These are phyloP conservation scores for Magnolia officinalis DNA, from an alignment of 164 flowering plant genomes.

Conservation along the genomic window DNA sequence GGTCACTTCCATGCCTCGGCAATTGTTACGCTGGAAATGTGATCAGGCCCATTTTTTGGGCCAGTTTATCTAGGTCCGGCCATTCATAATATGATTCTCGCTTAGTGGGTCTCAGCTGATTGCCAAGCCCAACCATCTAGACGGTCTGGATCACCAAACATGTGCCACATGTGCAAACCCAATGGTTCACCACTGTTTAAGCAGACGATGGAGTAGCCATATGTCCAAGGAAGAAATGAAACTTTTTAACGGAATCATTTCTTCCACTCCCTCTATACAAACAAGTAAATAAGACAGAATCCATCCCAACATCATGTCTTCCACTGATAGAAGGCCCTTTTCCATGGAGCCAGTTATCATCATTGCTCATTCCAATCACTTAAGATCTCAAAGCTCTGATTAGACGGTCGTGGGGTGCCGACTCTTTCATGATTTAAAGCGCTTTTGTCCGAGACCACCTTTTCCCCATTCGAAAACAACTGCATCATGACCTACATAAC, in stretches of 20 bases:
- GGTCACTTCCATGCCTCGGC: no score
- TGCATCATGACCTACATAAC: neutral
- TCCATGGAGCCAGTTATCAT: neutral
- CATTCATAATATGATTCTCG: no score
- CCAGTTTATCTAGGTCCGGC: neutral
- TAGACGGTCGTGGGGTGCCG: constrained; percentile 16
- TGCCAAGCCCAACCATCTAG: neutral
- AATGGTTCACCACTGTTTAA: neutral
- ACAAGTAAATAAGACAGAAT: constrained; percentile 4
- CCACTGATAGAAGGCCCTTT: constrained; percentile 3
- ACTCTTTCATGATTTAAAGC: constrained; percentile 5
- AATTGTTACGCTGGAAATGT: no score
- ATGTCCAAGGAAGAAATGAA: neutral
- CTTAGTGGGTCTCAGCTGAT: neutral
- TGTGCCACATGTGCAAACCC: neutral
- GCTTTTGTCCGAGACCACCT: neutral
- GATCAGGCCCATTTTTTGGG: neutral
- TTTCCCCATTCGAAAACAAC: neutral
- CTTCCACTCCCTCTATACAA: constrained; percentile 15
- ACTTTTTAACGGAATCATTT: constrained; percentile 10
- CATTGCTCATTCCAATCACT: constrained; percentile 6
- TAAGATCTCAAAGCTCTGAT: constrained; percentile 8
- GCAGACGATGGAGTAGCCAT: neutral
- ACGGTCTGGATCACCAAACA: neutral
- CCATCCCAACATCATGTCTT: constrained; percentile 9